phyloP scores from a whole-genome alignment of 2,329 filamentous ascomycete genomes.

The Alternaria postmessia region DNA sequence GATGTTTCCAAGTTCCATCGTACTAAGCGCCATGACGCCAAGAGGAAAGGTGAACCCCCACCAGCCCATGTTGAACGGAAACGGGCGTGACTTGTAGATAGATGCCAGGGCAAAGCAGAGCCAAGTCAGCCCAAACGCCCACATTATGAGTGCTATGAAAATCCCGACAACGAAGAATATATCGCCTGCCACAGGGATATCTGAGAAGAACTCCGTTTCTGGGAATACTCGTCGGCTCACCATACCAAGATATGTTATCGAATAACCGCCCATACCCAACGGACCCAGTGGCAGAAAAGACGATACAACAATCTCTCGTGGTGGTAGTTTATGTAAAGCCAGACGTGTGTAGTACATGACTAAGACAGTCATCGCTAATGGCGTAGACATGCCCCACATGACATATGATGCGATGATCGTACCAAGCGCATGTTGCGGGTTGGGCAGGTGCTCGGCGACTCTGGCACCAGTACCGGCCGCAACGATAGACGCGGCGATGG shows the following conservation, averaged over 20 bases:
- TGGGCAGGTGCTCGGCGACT: conserved; percentile 66
- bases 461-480: conserved; percentile 71
- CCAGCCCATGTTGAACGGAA: conserved; percentile 70
- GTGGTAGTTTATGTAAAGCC: conserved; percentile 70
- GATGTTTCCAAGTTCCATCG: conserved; percentile 59
- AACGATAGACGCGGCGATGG: conserved; percentile 72
- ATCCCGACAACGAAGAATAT: conserved; percentile 66
- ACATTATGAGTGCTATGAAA: conserved; percentile 62
- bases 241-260: conserved; percentile 61
- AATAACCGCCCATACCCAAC: conserved; percentile 71
- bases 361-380: conserved; percentile 68
- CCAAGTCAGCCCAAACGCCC: conserved; percentile 65
- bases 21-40: conserved; percentile 64
- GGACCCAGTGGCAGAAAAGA: conserved; percentile 73
- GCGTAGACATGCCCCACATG: conserved; percentile 71
- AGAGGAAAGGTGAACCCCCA: conserved; percentile 69
- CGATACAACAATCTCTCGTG: conserved; percentile 72
- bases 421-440: conserved; percentile 63
- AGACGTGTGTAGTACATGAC: conserved; percentile 75
- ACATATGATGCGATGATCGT: conserved; percentile 72
- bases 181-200: conserved; percentile 54
- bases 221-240: conserved; percentile 55
- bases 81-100: conserved; percentile 54
- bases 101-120: conserved; percentile 62
- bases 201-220: conserved; percentile 48